Evolutionary conservation across 192 early-diverging fungal genomes (phyloP).

Genomic region (Spinellus fusiger): DNA sequence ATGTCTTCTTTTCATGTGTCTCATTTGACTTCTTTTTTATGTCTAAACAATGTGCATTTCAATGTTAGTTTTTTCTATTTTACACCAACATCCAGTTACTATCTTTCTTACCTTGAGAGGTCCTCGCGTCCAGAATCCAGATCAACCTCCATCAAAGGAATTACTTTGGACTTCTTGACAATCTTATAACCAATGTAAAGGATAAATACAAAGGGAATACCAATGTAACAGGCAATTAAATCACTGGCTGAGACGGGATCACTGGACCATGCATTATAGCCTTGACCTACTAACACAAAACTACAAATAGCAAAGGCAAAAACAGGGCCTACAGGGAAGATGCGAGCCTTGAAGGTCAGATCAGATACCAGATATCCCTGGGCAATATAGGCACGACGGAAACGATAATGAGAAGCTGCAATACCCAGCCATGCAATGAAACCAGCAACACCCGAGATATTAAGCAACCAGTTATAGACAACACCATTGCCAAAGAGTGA

Average conservation of each 20-base stretch:
- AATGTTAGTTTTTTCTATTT: too few species aligned
- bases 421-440: constrained; percentile 88
- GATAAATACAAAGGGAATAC: constrained; percentile 58
- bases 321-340: constrained; percentile 69
- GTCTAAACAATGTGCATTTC: too few species aligned
- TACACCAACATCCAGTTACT: too few species aligned
- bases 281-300: constrained; percentile 60
- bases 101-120: constrained; percentile 17
- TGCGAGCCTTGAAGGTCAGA: constrained; percentile 66
- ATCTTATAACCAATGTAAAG: constrained; percentile 62
- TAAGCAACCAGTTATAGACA: constrained; percentile 64
- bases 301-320: constrained; percentile 53
- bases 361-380: constrained; percentile 58
- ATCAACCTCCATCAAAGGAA: constrained; percentile 59
- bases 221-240: constrained; percentile 62
- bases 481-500: constrained; percentile 44
- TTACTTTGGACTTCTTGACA: constrained; percentile 54
- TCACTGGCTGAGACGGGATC: constrained; percentile 39
- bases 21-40: too few species aligned
- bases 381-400: constrained; percentile 70
- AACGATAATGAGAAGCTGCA: constrained; percentile 75
- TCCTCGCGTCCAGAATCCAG: constrained; percentile 41
- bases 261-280: constrained; percentile 43
- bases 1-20: too few species aligned
- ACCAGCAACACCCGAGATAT: constrained; percentile 70